phyloP scores from a whole-genome alignment of 352 stramenopile species.

The Saprolegnia diclina region DNA sequence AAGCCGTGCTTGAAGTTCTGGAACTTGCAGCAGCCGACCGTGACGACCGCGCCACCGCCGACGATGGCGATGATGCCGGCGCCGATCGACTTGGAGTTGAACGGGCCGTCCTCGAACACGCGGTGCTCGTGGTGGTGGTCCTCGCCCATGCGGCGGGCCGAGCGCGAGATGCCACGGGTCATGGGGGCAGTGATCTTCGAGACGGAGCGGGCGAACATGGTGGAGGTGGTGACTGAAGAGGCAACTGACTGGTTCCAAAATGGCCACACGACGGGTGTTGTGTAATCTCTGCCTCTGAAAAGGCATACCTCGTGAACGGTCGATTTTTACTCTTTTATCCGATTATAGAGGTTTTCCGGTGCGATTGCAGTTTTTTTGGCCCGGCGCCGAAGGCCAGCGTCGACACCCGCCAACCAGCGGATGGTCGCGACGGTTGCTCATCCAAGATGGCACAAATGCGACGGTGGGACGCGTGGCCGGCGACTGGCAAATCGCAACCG shows the following conservation, averaged over 20 bases:
- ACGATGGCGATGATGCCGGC: constrained; percentile 52
- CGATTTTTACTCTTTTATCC: constrained; percentile 19
- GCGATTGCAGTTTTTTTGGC: neutral
- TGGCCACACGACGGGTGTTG: neutral
- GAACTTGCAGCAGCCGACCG: constrained; percentile 62
- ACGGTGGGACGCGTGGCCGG: too few relatives aligned
- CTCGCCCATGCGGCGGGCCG: constrained; percentile 61
- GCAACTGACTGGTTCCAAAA: constrained; percentile 29
- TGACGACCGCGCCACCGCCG: constrained; percentile 54
- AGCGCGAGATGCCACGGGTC: constrained; percentile 63
- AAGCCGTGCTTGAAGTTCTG: constrained; percentile 89
- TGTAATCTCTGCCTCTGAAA: constrained; percentile 19
- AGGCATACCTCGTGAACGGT: constrained; percentile 6
- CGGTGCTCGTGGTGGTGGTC: constrained; percentile 82
- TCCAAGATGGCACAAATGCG: neutral
- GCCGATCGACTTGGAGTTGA: constrained; percentile 59
- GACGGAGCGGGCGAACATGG: constrained; percentile 23
- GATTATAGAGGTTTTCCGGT: neutral
- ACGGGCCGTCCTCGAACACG: constrained; percentile 79
- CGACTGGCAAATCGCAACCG: too few relatives aligned
- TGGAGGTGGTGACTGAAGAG: neutral
- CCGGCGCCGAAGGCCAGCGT: neutral
- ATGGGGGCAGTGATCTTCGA: constrained; percentile 21
- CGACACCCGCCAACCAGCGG: neutral
- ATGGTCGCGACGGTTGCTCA: neutral